Evolutionary conservation across 768 basidiomycete species (phyloP), one percentile per base, ranked within the genome.

Genomic region (Mycena pura): DNA sequence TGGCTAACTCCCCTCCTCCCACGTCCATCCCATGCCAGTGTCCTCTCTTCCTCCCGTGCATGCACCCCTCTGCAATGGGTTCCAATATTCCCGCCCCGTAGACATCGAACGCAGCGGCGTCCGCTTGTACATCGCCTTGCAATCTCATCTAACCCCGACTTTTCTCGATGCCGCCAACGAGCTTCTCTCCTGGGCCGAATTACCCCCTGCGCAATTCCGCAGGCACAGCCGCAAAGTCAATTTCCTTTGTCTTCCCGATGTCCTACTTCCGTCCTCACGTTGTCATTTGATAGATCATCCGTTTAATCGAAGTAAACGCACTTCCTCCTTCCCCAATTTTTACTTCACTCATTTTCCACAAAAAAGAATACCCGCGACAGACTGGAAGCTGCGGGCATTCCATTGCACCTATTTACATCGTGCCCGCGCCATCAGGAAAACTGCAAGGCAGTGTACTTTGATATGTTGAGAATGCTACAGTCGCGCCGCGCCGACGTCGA

Each of bases 241-340:
- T 48, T 57, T 57, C 53, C 46, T 43, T 24, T 19, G 38, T n/a
- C 57, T 13, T 31, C 41, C 21, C 13, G n/a, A n/a, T 32, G 15
- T 11, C 44, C 51, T 47, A 43, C 41, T 36, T 48, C 17, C n/a
- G 28, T 53, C 19, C 55, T 63, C 48, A 45, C 44, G 36, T 45
- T 32, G 55, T 34, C 56, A 41, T 44, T 15, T 21, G 0, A 5
- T 45, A 63, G 62, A 63, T 63, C 56, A 44, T 63, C 36, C 62
- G 55, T 53, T 63, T 63, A 63, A 63, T 63, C 56, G 56, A 63
- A 56, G 62, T 63, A 36, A 53, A 49, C 7, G 9, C 14, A 45
- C 29, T 41, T 19, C 2, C 11, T 11, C 43, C 44, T 27, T 40
- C 27, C 15, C 5, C n/a, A n/a, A n/a, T n/a, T 34, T 19, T 47